A percentile compares a stretch with the other conserved stretches of the same genome.
Evolutionary conservation across 129 eudicot species (phyloP).

Genomic region (Kitagawia praeruptora): DNA sequence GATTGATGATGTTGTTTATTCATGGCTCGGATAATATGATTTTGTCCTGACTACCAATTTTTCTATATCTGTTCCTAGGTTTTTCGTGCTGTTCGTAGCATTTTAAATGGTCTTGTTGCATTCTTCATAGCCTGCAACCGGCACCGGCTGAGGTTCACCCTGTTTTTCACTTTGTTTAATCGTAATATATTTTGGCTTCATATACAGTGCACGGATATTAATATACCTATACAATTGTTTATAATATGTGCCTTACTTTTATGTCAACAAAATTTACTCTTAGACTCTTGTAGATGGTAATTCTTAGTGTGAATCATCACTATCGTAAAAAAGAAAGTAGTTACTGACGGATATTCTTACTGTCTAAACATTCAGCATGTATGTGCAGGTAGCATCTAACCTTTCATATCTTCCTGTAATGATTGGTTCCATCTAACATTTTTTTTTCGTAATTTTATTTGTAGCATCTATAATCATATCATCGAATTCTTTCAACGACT

Average conservation of each 20-base stretch:
- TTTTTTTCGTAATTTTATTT: neutral
- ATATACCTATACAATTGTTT: neutral
- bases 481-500: slow-evolving; percentile 42
- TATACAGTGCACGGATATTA: neutral
- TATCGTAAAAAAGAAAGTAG: neutral
- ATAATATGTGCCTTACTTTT: neutral
- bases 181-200: neutral
- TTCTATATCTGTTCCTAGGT: slow-evolving; percentile 28
- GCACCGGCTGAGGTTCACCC: slow-evolving; percentile 76
- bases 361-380: neutral
- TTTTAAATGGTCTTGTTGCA: slow-evolving; percentile 82
- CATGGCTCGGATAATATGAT: neutral
- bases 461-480: slow-evolving; percentile 76
- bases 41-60: neutral
- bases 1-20: neutral
- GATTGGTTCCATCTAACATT: neutral
- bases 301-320: neutral
- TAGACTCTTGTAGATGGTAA: neutral
- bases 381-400: neutral
- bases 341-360: neutral
- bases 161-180: neutral
- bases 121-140: slow-evolving; percentile 86
- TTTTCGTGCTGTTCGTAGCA: slow-evolving; percentile 80
- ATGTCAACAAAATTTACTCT: neutral
- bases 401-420: neutral